Percentiles rank a stretch among this genome's conserved stretches.
Conservation (phyloP, 148 eudicot species). For the Tetragonia tetragonoides region DNA sequence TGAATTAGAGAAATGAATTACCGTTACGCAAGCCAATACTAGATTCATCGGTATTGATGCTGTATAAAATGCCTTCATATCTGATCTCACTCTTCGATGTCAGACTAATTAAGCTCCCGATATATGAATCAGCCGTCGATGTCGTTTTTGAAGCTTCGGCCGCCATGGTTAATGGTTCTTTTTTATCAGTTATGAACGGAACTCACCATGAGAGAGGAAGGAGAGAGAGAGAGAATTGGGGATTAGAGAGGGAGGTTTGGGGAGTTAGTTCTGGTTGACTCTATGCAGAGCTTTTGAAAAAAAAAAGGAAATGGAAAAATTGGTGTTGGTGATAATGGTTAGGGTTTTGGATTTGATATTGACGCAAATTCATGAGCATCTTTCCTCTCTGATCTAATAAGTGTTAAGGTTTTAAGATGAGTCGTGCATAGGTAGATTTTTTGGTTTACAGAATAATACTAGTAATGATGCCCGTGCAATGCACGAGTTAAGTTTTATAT, state of each 20-base stretch:
- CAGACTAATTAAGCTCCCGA: slow-evolving; percentile 81
- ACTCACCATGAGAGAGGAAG: slow-evolving; percentile 16
- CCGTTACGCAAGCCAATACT: slow-evolving; percentile 79
- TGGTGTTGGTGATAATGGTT: background rate
- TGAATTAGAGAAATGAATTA: slow-evolving; percentile 17
- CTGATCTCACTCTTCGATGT: slow-evolving; percentile 87
- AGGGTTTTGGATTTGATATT: background rate
- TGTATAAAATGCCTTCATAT: slow-evolving; percentile 77
- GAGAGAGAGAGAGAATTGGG: background rate
- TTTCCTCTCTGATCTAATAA: too few relatives aligned
- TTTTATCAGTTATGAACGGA: background rate
- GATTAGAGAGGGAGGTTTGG: background rate
- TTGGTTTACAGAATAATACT: too few relatives aligned
- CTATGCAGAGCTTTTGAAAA: background rate
- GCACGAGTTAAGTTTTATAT: too few relatives aligned
- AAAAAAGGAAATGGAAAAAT: background rate
- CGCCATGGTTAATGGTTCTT: slow-evolving; percentile 34
- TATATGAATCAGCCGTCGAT: slow-evolving; percentile 70
- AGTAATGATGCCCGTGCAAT: too few relatives aligned
- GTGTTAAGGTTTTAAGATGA: too few relatives aligned
- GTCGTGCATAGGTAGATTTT: too few relatives aligned
- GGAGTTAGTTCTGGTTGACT: slow-evolving; percentile 16
- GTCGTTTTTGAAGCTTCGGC: slow-evolving; percentile 54
- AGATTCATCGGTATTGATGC: slow-evolving; percentile 76
- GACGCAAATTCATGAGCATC: background rate